Evolutionary conservation across 306 rosid species (phyloP).

Genomic region (Begonia peltatifolia): DNA sequence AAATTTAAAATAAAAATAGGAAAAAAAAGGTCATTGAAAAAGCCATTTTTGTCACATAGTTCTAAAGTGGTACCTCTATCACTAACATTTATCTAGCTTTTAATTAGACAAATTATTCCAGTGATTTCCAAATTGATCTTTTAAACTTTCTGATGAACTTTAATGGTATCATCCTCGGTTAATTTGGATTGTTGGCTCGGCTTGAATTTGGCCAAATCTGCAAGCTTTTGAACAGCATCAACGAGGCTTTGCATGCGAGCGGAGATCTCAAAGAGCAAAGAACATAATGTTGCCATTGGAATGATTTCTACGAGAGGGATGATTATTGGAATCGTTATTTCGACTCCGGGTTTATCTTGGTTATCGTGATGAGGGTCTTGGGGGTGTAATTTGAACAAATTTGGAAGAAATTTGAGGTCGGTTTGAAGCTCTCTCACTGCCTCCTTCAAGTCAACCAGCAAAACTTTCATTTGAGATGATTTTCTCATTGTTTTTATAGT

Average conservation of each 20-base stretch:
- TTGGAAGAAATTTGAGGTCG: conserved; percentile 33
- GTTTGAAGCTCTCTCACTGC: conserved; percentile 35
- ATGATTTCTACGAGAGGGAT: conserved; percentile 36
- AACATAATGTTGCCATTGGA: conserved; percentile 44
- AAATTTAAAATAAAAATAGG: too few species aligned
- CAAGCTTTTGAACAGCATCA: conserved; percentile 36
- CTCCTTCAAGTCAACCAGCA: conserved; percentile 41
- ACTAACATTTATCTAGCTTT: too few species aligned
- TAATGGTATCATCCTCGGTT: neutral
- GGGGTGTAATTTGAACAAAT: neutral
- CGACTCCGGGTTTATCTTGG: neutral
- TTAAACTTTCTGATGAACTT: too few species aligned
- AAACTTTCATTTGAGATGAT: conserved; percentile 30
- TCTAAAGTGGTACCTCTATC: too few species aligned
- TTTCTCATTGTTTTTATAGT: conserved; percentile 43
- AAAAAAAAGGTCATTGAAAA: too few species aligned
- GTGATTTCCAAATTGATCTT: too few species aligned
- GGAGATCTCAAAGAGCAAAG: conserved; percentile 45
- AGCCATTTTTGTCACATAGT: too few species aligned
- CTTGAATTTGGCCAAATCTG: conserved; percentile 26
- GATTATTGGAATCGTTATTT: conserved; percentile 1
- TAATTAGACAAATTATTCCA: too few species aligned
- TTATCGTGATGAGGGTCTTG: neutral
- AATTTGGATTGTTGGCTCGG: neutral
- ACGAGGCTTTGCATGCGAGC: conserved; percentile 47